phyloP scores from a whole-genome alignment of 345 rosid species.

The Bretschneidera sinensis region DNA sequence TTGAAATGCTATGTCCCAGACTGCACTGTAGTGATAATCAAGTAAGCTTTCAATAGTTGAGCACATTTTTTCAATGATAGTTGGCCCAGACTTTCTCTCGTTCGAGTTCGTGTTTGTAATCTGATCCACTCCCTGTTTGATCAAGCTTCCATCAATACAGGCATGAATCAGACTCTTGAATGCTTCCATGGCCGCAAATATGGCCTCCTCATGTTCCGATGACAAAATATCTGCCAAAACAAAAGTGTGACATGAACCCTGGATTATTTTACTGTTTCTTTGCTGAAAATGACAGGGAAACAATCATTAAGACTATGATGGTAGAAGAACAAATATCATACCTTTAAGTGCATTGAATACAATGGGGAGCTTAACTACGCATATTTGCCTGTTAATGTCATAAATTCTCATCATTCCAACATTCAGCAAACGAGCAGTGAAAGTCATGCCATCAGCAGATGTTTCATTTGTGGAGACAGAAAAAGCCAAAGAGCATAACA shows the following conservation, averaged over 20 bases:
- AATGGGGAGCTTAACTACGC: slow-evolving; percentile 67
- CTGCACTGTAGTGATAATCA: slow-evolving; percentile 66
- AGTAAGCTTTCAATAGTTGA: slow-evolving; percentile 72
- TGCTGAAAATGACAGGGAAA: too few relatives aligned
- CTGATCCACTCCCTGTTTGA: slow-evolving; percentile 68
- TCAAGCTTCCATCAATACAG: slow-evolving; percentile 73
- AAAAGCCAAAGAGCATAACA: slow-evolving; percentile 52
- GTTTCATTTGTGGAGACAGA: slow-evolving; percentile 51
- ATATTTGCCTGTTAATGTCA: slow-evolving; percentile 53
- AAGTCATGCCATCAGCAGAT: slow-evolving; percentile 63
- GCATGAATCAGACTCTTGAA: slow-evolving; percentile 59
- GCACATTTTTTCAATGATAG: slow-evolving; percentile 73
- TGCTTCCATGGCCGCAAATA: slow-evolving; percentile 70
- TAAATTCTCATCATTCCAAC: slow-evolving; percentile 69
- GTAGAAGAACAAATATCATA: too few relatives aligned
- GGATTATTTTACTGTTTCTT: too few relatives aligned
- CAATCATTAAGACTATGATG: too few relatives aligned
- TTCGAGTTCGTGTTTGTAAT: slow-evolving; percentile 31
- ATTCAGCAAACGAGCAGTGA: slow-evolving; percentile 71
- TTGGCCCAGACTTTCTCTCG: slow-evolving; percentile 58
- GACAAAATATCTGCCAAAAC: slow-evolving; percentile 69
- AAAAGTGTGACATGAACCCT: too few relatives aligned
- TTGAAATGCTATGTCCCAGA: slow-evolving; percentile 84
- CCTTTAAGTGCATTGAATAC: slow-evolving; percentile 81
- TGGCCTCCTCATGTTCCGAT: slow-evolving; percentile 89